Evolutionary conservation across 768 basidiomycete species (phyloP).

Genomic region (Podaxis rugospora): DNA sequence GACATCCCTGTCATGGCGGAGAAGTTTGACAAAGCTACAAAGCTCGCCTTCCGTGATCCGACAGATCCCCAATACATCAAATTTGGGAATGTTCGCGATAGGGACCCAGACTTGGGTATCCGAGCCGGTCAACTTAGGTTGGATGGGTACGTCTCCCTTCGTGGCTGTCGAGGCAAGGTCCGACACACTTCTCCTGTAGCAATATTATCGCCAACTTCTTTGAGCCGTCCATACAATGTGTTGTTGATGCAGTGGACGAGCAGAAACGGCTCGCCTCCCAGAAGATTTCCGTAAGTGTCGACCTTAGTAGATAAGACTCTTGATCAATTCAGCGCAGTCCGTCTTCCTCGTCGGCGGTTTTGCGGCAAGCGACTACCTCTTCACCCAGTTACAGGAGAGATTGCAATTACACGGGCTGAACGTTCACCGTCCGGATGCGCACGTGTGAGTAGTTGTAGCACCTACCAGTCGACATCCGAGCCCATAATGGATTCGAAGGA

Average conservation of each 20-base stretch:
- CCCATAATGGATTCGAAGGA: slow-evolving; percentile 12
- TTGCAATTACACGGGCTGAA: slow-evolving; percentile 3
- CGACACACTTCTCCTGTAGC: neutral
- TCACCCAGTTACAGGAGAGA: slow-evolving; percentile 12
- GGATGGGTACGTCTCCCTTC: slow-evolving; percentile 13
- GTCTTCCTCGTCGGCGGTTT: slow-evolving; percentile 22
- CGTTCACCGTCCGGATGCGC: slow-evolving; percentile 14
- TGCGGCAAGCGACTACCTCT: slow-evolving; percentile 20
- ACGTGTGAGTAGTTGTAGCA: slow-evolving; percentile 8
- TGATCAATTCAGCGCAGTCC: slow-evolving; percentile 6
- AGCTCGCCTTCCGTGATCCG: slow-evolving; percentile 16
- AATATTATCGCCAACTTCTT: slow-evolving; percentile 18
- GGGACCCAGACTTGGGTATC: slow-evolving; percentile 15
- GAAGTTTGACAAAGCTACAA: slow-evolving; percentile 20
- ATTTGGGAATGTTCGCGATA: slow-evolving; percentile 19
- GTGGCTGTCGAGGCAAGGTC: neutral
- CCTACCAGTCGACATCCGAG: neutral
- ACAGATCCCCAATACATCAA: slow-evolving; percentile 18
- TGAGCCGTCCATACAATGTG: slow-evolving; percentile 17
- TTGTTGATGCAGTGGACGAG: slow-evolving; percentile 15
- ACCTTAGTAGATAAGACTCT: neutral
- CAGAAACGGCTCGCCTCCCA: slow-evolving; percentile 12
- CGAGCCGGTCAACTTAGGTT: slow-evolving; percentile 18
- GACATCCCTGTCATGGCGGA: slow-evolving; percentile 16
- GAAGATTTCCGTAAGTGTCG: slow-evolving; percentile 13